Base-by-base conservation (phyloP, 106 monocot genomes). In the Agapanthus africanus region DNA sequence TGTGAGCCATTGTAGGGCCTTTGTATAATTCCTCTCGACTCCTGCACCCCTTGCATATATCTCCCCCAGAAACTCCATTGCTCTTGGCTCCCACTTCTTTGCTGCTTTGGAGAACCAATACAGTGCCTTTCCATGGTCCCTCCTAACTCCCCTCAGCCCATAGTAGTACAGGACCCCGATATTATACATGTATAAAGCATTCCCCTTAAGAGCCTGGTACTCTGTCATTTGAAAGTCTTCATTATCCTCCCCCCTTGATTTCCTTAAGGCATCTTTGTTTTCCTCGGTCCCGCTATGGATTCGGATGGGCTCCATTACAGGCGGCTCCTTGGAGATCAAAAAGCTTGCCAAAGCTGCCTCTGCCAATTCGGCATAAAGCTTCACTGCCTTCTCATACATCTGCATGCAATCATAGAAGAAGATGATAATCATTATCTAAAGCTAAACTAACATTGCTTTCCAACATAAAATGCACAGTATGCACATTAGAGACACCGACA, bases 11-110 rank as follows among this genome's bases (percentile, higher is more conserved):
- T 91, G 79, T 19, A 90, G 50, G 10, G 97, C 92, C 76, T 87
- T 84, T 4, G 87, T 87, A 41, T 93, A 99, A 62, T 93, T 87
- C 72, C 79, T 92, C 75, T 87, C 87, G 16, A 99, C 92, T 21
- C 87, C 92, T 35, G 92, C 89, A 23, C 97, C 97, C 49, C 97
- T 82, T 0, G 90, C 90, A 78, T 93, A 99, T 4, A 99, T 99
- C 74, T 99, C 97, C 23, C 97, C 97, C 19, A 99, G 82, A 33
- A 93, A 75, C 68, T 93, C 92, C 89, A 90, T 84, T 7, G 90
- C 77, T 28, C 80, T 80, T 1, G 81, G 81, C 19, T 99, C 92
- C 40, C 89, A 87, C 66, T 90, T 99, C 50, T 92, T 90, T 15
- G 81, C 92, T 0, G 97, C 87, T 79, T 83, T 93, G 0, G 74